Percentiles rank a stretch among this genome's conserved stretches.
These are phyloP conservation scores for Fraxinus greggii DNA, from an alignment of 305 asterid genomes.

Conservation along the genomic window DNA sequence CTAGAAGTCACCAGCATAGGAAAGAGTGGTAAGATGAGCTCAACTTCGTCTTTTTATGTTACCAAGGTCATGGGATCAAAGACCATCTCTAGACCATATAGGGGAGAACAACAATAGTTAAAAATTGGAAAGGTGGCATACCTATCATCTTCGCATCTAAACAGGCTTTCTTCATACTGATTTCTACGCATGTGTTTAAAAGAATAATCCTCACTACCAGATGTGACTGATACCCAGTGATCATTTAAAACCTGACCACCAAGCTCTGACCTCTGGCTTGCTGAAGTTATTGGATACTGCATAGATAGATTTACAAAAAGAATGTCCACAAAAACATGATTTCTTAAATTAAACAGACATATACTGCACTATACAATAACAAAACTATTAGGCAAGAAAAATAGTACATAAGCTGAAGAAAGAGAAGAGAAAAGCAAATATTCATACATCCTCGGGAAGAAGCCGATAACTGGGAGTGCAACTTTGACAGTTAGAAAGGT, in stretches of 20 bases:
- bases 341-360: background rate
- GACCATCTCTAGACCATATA: background rate
- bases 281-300: constrained; percentile 88
- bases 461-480: constrained; percentile 98
- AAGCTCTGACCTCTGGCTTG: constrained; percentile 91
- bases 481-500: constrained; percentile 77
- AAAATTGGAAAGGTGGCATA: constrained; percentile 19
- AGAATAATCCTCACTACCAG: constrained; percentile 99
- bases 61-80: constrained; percentile 2
- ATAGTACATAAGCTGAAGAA: background rate
- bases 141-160: constrained; percentile 99
- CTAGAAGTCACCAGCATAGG: background rate
- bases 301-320: constrained; percentile 23
- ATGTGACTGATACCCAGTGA: constrained; percentile 98
- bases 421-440: constrained; percentile 1
- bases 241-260: constrained; percentile 88
- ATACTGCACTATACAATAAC: background rate
- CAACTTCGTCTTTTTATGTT: background rate
- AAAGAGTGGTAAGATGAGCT: background rate
- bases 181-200: constrained; percentile 97
- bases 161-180: constrained; percentile 97
- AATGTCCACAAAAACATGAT: background rate
- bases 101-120: background rate
- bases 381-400: background rate
- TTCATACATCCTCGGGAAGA: constrained; percentile 93